Conservation (phyloP, 768 basidiomycete species). For the Naematelia encephala region DNA sequence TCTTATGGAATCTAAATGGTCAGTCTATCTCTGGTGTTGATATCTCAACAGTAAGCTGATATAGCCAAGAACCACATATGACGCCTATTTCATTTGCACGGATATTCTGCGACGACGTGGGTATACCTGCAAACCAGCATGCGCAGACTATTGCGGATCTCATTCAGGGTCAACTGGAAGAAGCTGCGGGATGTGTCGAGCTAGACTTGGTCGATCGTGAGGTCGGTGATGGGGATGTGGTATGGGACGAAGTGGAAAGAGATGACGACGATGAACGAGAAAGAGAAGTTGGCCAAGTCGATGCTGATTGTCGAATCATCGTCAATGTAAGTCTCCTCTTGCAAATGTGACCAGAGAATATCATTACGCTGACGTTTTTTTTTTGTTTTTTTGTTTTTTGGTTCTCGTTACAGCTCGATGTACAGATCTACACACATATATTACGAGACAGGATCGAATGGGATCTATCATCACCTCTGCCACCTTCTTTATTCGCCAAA, state of each 20-base stretch:
- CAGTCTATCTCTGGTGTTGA: slow-evolving; percentile 6
- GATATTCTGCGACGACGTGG: slow-evolving; percentile 83
- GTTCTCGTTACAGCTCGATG: slow-evolving; percentile 73
- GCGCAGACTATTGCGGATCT: slow-evolving; percentile 75
- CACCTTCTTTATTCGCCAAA: slow-evolving; percentile 77
- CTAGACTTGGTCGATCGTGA: slow-evolving; percentile 57
- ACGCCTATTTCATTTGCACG: slow-evolving; percentile 79
- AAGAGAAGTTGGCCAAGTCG: slow-evolving; percentile 27
- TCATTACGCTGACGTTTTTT: neutral
- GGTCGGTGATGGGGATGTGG: slow-evolving; percentile 51
- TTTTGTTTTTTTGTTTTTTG: slow-evolving; percentile 2
- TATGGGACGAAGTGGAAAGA: slow-evolving; percentile 34
- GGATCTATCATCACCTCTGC: slow-evolving; percentile 79
- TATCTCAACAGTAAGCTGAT: slow-evolving; percentile 1
- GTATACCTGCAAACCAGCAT: slow-evolving; percentile 66
- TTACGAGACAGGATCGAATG: slow-evolving; percentile 95
- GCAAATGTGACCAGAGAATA: neutral
- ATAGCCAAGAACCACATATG: slow-evolving; percentile 61
- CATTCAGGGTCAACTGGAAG: slow-evolving; percentile 87
- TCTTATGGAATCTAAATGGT: slow-evolving; percentile 90
- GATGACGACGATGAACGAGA: slow-evolving; percentile 33
- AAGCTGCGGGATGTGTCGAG: slow-evolving; percentile 74
- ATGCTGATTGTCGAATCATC: slow-evolving; percentile 52
- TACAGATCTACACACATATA: slow-evolving; percentile 88
- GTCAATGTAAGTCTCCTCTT: slow-evolving; percentile 54